Percentiles rank a stretch among this genome's conserved stretches.
Conservation (phyloP, 208 protist species). For the Crithidia acanthocephali region DNA sequence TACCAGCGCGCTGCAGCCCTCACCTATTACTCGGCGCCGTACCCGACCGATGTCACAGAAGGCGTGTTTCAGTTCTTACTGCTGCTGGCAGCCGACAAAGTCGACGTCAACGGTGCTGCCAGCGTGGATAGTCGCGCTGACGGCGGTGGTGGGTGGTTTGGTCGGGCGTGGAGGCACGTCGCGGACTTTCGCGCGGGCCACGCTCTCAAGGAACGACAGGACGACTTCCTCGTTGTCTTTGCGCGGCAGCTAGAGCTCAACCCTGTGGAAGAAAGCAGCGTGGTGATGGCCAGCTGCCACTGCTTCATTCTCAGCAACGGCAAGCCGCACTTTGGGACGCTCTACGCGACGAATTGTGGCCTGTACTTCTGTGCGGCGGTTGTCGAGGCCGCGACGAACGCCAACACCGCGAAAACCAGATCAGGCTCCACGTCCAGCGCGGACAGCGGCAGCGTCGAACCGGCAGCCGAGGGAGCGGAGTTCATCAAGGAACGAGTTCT, state of each 20-base stretch:
- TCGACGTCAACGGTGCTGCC: slow-evolving; percentile 15
- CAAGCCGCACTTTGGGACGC: slow-evolving; percentile 32
- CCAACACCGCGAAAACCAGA: slow-evolving; percentile 1
- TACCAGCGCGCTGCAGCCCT: slow-evolving; percentile 51
- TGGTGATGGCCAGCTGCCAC: slow-evolving; percentile 49
- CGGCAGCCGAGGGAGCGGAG: slow-evolving; percentile 25
- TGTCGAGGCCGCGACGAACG: background rate
- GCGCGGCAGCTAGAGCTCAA: slow-evolving; percentile 60
- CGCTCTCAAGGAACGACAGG: slow-evolving; percentile 28
- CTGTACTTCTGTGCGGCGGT: slow-evolving; percentile 55
- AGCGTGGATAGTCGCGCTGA: background rate
- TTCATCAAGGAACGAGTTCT: slow-evolving; percentile 54
- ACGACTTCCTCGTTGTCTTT: slow-evolving; percentile 48
- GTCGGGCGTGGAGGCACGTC: slow-evolving; percentile 37
- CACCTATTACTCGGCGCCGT: slow-evolving; percentile 55
- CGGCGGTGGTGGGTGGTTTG: slow-evolving; percentile 22
- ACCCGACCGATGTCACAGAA: slow-evolving; percentile 36
- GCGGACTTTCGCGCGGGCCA: slow-evolving; percentile 20
- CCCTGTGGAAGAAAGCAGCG: slow-evolving; percentile 31
- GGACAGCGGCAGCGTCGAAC: background rate
- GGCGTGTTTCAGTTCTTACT: slow-evolving; percentile 42
- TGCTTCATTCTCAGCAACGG: slow-evolving; percentile 59
- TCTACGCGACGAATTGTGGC: slow-evolving; percentile 54
- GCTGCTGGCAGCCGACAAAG: slow-evolving; percentile 13
- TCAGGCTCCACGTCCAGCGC: background rate